Conservation (phyloP, 768 basidiomycete species). For the Agaricus bisporus region DNA sequence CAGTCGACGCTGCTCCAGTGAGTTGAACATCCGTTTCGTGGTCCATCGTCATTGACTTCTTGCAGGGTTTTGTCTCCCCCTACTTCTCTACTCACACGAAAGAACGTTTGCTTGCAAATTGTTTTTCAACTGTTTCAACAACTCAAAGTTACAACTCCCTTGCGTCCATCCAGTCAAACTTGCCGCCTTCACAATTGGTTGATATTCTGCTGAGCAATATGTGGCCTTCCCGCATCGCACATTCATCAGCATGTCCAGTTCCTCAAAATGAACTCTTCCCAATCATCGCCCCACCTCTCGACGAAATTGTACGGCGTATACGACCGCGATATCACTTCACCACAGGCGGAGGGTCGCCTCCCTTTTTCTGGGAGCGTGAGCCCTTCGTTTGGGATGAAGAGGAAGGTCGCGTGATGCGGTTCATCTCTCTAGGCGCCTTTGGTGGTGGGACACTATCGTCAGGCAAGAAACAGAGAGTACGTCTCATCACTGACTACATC, state of each 20-base stretch:
- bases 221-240: conserved; percentile 64
- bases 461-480: conserved; percentile 81
- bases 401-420: conserved; percentile 61
- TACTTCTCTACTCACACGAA: conserved; percentile 67
- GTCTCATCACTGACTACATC: conserved; percentile 19
- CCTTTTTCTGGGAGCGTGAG: conserved; percentile 93
- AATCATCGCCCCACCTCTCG: conserved; percentile 49
- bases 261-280: conserved; percentile 39
- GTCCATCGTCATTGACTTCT: background rate
- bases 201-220: conserved; percentile 80
- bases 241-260: conserved; percentile 50
- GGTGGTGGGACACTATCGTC: conserved; percentile 47
- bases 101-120: conserved; percentile 68
- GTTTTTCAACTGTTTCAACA: conserved; percentile 45
- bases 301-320: conserved; percentile 55
- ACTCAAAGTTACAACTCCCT: conserved; percentile 55
- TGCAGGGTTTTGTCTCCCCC: conserved; percentile 69
- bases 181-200: conserved; percentile 57
- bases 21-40: conserved; percentile 18
- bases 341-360: conserved; percentile 47
- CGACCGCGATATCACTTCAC: conserved; percentile 90
- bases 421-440: conserved; percentile 86
- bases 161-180: conserved; percentile 57
- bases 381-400: conserved; percentile 84
- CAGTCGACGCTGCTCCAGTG: conserved; percentile 62